Evolutionary conservation across 2,329 filamentous ascomycete species (phyloP).

Genomic region (Nemania sp.): DNA sequence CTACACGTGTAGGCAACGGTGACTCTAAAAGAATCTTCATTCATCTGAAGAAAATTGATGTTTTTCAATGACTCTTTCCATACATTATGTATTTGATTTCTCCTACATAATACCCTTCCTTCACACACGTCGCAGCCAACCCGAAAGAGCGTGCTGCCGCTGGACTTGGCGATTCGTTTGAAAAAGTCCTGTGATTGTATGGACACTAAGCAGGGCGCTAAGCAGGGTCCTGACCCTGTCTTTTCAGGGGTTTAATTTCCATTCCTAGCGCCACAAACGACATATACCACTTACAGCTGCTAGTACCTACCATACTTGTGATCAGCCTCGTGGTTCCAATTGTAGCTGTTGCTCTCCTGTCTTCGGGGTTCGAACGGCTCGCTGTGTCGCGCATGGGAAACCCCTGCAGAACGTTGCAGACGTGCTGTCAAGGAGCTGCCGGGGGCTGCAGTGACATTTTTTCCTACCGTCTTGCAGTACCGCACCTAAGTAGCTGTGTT

Average conservation of each 20-base stretch:
- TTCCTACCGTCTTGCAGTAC: not conserved
- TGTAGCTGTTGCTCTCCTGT: not conserved
- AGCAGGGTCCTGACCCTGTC: slow-evolving; percentile 7
- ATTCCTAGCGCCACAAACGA: slow-evolving; percentile 29
- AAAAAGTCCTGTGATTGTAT: not conserved
- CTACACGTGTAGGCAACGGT: too few relatives aligned
- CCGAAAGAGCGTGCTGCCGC: not conserved
- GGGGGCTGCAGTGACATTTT: slow-evolving; percentile 12
- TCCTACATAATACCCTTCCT: slow-evolving; percentile 1
- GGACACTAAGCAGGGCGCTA: slow-evolving; percentile 21
- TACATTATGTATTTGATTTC: too few relatives aligned
- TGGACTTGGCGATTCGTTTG: not conserved
- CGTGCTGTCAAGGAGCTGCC: not conserved
- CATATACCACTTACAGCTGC: not conserved
- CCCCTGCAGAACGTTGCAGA: slow-evolving; percentile 1
- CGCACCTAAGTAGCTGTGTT: too few relatives aligned
- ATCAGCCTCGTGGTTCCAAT: slow-evolving; percentile 26
- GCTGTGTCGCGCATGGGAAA: slow-evolving; percentile 6
- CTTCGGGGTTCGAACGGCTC: slow-evolving; percentile 1
- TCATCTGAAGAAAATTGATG: slow-evolving; percentile 1
- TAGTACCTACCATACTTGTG: not conserved
- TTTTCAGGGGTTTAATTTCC: slow-evolving; percentile 34
- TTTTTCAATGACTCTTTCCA: too few relatives aligned
- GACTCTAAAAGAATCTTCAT: slow-evolving; percentile 15
- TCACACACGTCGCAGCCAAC: slow-evolving; percentile 4